phyloP scores from a whole-genome alignment of 257 asterid genomes.

The Solanum appendiculatum region DNA sequence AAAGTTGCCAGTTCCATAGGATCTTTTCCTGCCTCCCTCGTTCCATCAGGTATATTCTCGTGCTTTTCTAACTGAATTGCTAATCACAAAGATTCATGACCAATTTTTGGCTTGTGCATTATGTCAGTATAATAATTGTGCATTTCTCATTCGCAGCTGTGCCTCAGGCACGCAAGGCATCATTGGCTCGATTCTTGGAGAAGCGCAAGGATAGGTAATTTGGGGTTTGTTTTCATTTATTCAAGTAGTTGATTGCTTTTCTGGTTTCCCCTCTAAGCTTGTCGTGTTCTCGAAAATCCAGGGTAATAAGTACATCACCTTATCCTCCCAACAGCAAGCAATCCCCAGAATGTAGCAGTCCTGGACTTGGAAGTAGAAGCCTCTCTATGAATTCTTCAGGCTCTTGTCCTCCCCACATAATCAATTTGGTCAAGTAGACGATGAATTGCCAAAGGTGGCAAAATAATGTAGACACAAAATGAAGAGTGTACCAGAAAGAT shows the following conservation, averaged over 20 bases:
- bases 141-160: constrained; percentile 39
- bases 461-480: constrained; percentile 11
- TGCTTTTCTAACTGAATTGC: background rate
- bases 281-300: constrained; percentile 9
- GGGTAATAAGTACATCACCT: constrained; percentile 47
- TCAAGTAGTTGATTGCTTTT: background rate
- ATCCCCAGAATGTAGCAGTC: constrained; percentile 30
- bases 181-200: constrained; percentile 86
- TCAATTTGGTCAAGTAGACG: constrained; percentile 9
- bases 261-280: background rate
- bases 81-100: background rate
- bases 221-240: background rate
- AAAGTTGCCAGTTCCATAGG: constrained; percentile 19
- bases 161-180: constrained; percentile 84
- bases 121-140: background rate
- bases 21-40: constrained; percentile 26
- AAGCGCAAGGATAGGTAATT: constrained; percentile 88
- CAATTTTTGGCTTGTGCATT: background rate
- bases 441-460: constrained; percentile 1
- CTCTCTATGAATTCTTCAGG: constrained; percentile 36
- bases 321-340: constrained; percentile 24
- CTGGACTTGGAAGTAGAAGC: constrained; percentile 29
- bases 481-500: background rate
- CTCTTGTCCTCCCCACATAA: constrained; percentile 32
- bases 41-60: constrained; percentile 37